Evolutionary conservation across 1,284 basidiomycete species (phyloP), one percentile per base, ranked within the genome.

Genomic region (Rhodotorula sp.): DNA sequence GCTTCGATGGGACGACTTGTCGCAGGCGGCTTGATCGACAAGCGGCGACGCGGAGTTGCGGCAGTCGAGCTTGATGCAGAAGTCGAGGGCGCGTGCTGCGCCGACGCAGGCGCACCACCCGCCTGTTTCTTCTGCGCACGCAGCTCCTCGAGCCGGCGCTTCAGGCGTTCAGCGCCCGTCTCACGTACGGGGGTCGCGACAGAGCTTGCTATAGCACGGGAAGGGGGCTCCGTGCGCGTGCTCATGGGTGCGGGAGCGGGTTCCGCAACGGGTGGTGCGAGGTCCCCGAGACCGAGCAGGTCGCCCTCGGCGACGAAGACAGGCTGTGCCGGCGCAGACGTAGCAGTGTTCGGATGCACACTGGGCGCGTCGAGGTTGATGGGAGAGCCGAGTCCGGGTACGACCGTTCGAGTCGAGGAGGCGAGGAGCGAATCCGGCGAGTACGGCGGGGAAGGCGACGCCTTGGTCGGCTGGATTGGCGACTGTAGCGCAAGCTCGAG

Each of bases 141-240:
- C 10, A 68, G 46, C 62, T 71, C 63, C 13, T 63, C 63, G 17
- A 68, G 55, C 3, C 70, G 54, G 7, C 65, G 57, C 63, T 59
- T 65, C 13, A 71, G 59, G 10, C 63, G 52, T n/a, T 67, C 54
- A 1, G 64, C 64, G 4, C 60, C 60, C 7, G 59, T 58, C 48
- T 50, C 45, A 16, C n/a, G 34, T 5, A 34, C 5, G 34, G 34
- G 34, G 34, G 34, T 52, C 17, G 44, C 25, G 16, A 44, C 1
- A 3, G 42, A 8, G 14, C 21, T 17, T 21, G 25, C 19, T 2
- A 34, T 10, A 10, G 48, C 16, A 4, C 21, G 2, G 8, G 48
- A 12, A 5, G 25, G 14, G 7, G 46, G 25, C 16, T 25, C 14
- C 16, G 58, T 3, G 12, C 3, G 16, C 46, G 46, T 14, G 16